phyloP scores from a whole-genome alignment of 2,329 filamentous ascomycete genomes.

The Ophiocordyceps polyrhachis-furcata region DNA sequence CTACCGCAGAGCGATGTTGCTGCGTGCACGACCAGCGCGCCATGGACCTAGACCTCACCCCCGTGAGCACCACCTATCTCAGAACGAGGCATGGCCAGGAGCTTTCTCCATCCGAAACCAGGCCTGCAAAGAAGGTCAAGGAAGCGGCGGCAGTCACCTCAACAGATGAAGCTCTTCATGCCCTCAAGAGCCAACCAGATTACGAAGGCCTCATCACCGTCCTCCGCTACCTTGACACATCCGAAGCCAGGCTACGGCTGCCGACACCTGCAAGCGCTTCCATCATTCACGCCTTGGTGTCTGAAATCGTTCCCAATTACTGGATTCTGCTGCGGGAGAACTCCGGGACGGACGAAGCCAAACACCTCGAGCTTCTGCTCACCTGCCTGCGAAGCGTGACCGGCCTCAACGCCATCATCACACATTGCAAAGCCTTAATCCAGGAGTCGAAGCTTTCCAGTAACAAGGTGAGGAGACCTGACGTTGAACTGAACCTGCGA shows the following conservation, averaged over 20 bases:
- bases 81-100: slow-evolving; percentile 17
- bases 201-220: slow-evolving; percentile 33
- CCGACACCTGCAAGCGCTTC: slow-evolving; percentile 54
- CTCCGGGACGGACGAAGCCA: slow-evolving; percentile 6
- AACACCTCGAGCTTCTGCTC: slow-evolving; percentile 29
- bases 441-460: slow-evolving; percentile 24
- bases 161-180: slow-evolving; percentile 35
- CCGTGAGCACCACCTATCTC: slow-evolving; percentile 32
- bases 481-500: slow-evolving; percentile 23
- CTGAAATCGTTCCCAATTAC: slow-evolving; percentile 61
- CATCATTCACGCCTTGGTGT: slow-evolving; percentile 56
- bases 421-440: slow-evolving; percentile 46
- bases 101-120: slow-evolving; percentile 19
- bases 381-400: slow-evolving; percentile 52
- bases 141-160: slow-evolving; percentile 8
- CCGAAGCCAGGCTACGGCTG: slow-evolving; percentile 9
- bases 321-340: slow-evolving; percentile 46
- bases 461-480: slow-evolving; percentile 19
- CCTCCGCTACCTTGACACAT: slow-evolving; percentile 29
- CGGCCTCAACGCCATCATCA: slow-evolving; percentile 58
- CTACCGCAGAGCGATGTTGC: background rate
- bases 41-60: slow-evolving; percentile 39
- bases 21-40: background rate
- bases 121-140: slow-evolving; percentile 4
- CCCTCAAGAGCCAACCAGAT: slow-evolving; percentile 42